Conservation (phyloP, 116 monocot species). For the Cymodocea nodosa region DNA sequence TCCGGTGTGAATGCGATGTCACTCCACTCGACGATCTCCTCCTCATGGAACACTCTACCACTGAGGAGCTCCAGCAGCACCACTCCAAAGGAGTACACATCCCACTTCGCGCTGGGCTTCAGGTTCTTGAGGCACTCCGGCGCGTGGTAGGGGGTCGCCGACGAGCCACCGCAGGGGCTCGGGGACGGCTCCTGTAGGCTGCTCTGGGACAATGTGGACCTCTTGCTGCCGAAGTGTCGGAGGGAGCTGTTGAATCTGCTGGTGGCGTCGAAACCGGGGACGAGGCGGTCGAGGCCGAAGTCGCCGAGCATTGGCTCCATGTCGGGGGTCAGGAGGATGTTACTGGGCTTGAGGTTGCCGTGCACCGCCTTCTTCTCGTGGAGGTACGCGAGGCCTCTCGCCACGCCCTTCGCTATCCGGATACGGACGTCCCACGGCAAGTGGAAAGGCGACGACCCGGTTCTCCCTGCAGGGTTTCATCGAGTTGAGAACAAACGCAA, state of each 20-base stretch:
- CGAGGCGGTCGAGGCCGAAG: slow-evolving; percentile 71
- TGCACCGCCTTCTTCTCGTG: slow-evolving; percentile 91
- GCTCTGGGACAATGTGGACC: slow-evolving; percentile 48
- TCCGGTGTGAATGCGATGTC: slow-evolving; percentile 30
- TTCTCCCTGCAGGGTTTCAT: slow-evolving; percentile 40
- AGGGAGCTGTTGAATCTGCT: slow-evolving; percentile 19
- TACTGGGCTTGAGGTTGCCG: slow-evolving; percentile 84
- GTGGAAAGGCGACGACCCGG: slow-evolving; percentile 54
- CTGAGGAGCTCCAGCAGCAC: slow-evolving; percentile 68
- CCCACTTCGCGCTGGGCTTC: slow-evolving; percentile 74
- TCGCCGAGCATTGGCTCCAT: slow-evolving; percentile 75
- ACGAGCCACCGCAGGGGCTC: slow-evolving; percentile 18
- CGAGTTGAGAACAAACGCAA: neutral
- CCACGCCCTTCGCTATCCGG: slow-evolving; percentile 63
- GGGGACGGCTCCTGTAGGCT: slow-evolving; percentile 48
- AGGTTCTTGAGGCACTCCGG: slow-evolving; percentile 69
- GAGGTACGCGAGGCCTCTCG: slow-evolving; percentile 64
- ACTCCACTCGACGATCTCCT: slow-evolving; percentile 53
- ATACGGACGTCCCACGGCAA: slow-evolving; percentile 57
- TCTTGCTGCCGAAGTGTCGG: slow-evolving; percentile 74
- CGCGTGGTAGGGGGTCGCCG: slow-evolving; percentile 50
- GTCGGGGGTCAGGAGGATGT: slow-evolving; percentile 56
- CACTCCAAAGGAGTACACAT: slow-evolving; percentile 85
- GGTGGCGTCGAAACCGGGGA: slow-evolving; percentile 8
- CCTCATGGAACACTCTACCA: slow-evolving; percentile 51